Base-by-base conservation (phyloP, 345 rosid species). In the Carallia brachiata region DNA sequence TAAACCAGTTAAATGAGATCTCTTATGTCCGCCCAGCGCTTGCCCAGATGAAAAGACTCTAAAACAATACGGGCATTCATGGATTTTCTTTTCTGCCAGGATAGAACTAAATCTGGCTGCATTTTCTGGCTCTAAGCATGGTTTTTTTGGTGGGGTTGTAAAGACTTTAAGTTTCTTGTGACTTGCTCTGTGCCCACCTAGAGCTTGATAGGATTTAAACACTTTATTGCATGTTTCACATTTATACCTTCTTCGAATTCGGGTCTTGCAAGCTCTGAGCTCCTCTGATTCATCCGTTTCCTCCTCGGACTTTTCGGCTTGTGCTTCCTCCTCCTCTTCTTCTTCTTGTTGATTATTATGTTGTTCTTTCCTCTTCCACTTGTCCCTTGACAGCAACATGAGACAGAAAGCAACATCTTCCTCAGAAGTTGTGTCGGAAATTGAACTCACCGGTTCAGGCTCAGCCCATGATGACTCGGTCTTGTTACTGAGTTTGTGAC, bases 1-100 rank as follows among this genome's bases (percentile, higher is more conserved):
- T 71, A 69, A 58, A 52, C 80, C 85, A 31, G 71, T 71, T 23
- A 86, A 84, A 62, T 95, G 99, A 59, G 99, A 87, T 83, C 99
- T 83, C 66, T 95, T 95, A 68, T 95, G 99, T 16, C 99, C 99
- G 23, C 99, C 99, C 19, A 95, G 86, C 1, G 99, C 99, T 86
- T 95, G 99, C 36, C 99, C 99, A 1, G 99, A 92, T 4, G 89
- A 68, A 62, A 95, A 95, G 28, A 89, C 93, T 78, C 92, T 83
- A 3, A 80, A 71, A 82, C 99, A 95, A 63, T 85, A 89, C 1
- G 97, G 96, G 65, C 99, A 95, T 79, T 89, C 84, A 44, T 92
- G 93, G 63, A 83, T 71, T 84, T 86, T 92, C 75, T 81, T 82
- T 44, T 62, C 77, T 10, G 55, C 30, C 55, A 36, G 17, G 16